Conservation (phyloP, 2,329 filamentous ascomycete genomes). For the Aspergillus quadricinctus region DNA sequence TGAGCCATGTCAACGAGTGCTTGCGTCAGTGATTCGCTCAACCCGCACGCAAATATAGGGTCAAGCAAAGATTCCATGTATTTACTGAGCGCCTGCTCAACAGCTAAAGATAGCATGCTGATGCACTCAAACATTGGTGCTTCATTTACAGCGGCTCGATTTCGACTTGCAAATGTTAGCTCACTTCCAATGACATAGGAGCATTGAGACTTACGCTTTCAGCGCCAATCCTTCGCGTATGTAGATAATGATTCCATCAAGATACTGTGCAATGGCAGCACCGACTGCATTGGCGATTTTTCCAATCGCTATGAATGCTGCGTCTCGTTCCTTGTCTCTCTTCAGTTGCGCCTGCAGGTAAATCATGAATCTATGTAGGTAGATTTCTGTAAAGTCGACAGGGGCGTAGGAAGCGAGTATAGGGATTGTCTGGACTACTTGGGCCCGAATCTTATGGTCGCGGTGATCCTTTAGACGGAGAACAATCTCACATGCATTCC, state of each 20-base stretch:
- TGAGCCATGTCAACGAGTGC: conserved; percentile 98
- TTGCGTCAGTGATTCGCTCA: conserved; percentile 90
- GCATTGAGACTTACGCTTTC: conserved; percentile 54
- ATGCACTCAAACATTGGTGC: conserved; percentile 93
- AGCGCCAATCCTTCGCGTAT: conserved; percentile 85
- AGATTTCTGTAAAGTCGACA: conserved; percentile 77
- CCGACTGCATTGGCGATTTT: conserved; percentile 95
- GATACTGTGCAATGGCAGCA: conserved; percentile 88
- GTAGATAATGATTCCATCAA: conserved; percentile 89
- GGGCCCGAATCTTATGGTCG: conserved; percentile 80
- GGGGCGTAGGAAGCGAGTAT: conserved; percentile 91
- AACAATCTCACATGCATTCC: conserved; percentile 87
- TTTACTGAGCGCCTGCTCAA: conserved; percentile 94
- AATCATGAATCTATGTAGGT: conserved; percentile 95
- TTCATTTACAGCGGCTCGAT: conserved; percentile 55
- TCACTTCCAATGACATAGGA: conserved; percentile 5
- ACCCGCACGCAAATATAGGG: conserved; percentile 92
- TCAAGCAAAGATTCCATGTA: conserved; percentile 95
- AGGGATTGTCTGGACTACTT: conserved; percentile 86
- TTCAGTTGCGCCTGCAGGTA: conserved; percentile 92
- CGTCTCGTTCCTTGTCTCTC: conserved; percentile 88
- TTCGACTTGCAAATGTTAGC: conserved; percentile 44
- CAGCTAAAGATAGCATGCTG: conserved; percentile 89
- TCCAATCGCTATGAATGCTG: conserved; percentile 92
- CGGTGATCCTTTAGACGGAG: conserved; percentile 89